Evolutionary conservation across 192 early-diverging fungal genomes (phyloP).

Genomic region (Linnemannia zychae): DNA sequence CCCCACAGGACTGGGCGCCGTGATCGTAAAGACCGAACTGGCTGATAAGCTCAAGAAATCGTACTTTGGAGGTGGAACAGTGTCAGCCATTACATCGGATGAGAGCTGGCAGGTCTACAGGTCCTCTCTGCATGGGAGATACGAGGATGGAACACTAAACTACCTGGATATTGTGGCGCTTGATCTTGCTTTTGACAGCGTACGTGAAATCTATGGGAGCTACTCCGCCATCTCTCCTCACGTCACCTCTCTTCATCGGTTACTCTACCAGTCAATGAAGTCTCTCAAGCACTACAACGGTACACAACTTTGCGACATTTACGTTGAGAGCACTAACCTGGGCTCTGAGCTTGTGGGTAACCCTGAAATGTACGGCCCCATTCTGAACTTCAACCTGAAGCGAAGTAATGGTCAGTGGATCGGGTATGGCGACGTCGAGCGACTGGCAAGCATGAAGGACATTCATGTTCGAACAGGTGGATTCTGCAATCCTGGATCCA

Average conservation of each 20-base stretch:
- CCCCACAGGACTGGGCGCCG: constrained; percentile 85
- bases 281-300: constrained; percentile 70
- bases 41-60: constrained; percentile 61
- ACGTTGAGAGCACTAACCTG: constrained; percentile 25
- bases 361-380: constrained; percentile 65
- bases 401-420: constrained; percentile 68
- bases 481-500: constrained; percentile 88
- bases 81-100: constrained; percentile 68
- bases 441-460: constrained; percentile 72
- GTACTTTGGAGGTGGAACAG: constrained; percentile 89
- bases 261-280: constrained; percentile 58
- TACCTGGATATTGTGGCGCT: constrained; percentile 81
- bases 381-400: constrained; percentile 79
- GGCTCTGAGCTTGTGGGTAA: constrained; percentile 22
- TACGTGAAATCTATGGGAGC: constrained; percentile 58
- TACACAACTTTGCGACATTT: constrained; percentile 59
- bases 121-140: constrained; percentile 58
- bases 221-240: constrained; percentile 63
- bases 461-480: constrained; percentile 81
- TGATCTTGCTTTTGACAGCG: constrained; percentile 74
- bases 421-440: constrained; percentile 75
- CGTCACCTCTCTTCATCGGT: constrained; percentile 59
- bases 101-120: constrained; percentile 70
- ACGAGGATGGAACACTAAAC: constrained; percentile 86
- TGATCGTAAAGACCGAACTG: constrained; percentile 74